phyloP scores from a whole-genome alignment of 495 filamentous ascomycete species.

The Darksidea phi region DNA sequence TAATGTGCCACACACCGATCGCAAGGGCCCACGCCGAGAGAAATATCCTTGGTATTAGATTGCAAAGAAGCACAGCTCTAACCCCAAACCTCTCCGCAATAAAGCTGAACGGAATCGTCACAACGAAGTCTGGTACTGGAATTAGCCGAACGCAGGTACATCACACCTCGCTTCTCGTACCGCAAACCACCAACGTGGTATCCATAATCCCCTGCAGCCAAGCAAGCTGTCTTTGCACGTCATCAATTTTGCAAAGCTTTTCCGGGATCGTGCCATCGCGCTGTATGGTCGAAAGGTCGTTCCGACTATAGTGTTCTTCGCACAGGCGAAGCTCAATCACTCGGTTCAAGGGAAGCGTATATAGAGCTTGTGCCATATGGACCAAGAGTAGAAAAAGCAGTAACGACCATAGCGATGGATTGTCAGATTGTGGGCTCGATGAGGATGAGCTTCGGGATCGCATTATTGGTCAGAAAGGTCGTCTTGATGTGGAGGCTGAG shows the following conservation, averaged over 20 bases:
- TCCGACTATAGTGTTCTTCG: slow-evolving; percentile 45
- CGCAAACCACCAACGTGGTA: slow-evolving; percentile 30
- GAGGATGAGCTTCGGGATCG: slow-evolving; percentile 4
- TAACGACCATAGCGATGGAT: slow-evolving; percentile 23
- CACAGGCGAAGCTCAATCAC: slow-evolving; percentile 51
- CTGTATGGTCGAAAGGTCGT: slow-evolving; percentile 42
- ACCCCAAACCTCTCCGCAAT: slow-evolving; percentile 27
- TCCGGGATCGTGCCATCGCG: slow-evolving; percentile 46
- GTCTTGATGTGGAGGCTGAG: neutral
- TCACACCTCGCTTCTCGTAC: slow-evolving; percentile 6
- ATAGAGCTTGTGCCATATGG: slow-evolving; percentile 49
- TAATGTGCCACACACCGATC: slow-evolving; percentile 26
- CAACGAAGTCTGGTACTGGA: slow-evolving; percentile 23
- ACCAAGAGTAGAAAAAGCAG: slow-evolving; percentile 42
- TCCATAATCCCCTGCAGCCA: slow-evolving; percentile 46
- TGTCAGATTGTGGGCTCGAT: neutral
- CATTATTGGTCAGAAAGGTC: neutral
- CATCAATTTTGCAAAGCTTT: slow-evolving; percentile 49
- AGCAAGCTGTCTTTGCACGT: slow-evolving; percentile 48
- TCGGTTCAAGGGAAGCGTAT: slow-evolving; percentile 50
- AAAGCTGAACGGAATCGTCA: slow-evolving; percentile 36
- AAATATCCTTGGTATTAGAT: slow-evolving; percentile 24
- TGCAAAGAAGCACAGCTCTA: slow-evolving; percentile 25
- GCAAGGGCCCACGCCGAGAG: slow-evolving; percentile 30
- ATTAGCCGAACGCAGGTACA: slow-evolving; percentile 11